Evolutionary conservation across 257 asterid genomes (phyloP).

Genomic region (Primulina tabacum): DNA sequence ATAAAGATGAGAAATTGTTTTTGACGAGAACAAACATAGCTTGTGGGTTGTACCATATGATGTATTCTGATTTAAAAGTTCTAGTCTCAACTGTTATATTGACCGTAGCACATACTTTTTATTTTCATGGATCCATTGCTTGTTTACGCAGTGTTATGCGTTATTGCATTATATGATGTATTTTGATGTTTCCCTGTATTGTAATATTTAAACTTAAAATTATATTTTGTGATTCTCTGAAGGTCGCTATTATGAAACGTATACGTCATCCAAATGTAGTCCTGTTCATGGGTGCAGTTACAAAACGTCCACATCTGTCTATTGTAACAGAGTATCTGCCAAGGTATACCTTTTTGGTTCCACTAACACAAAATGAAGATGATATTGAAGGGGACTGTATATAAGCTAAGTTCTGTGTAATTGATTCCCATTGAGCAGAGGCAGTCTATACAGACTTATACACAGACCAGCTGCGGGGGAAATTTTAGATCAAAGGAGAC

Average conservation of each 20-base stretch:
- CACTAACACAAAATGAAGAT: conserved; percentile 7
- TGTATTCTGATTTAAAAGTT: neutral
- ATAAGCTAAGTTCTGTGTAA: conserved; percentile 16
- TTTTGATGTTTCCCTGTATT: neutral
- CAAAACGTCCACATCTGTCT: conserved; percentile 83
- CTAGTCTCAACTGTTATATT: no score
- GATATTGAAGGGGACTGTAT: neutral
- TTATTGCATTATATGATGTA: neutral
- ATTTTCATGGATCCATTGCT: no score
- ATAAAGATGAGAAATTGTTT: no score
- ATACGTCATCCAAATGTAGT: conserved; percentile 97
- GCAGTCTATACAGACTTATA: conserved; percentile 85
- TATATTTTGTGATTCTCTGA: conserved; percentile 19
- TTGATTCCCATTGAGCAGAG: conserved; percentile 45
- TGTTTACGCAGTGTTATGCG: neutral
- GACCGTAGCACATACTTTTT: no score
- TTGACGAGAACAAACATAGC: no score
- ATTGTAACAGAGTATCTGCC: conserved; percentile 96
- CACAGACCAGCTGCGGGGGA: conserved; percentile 93
- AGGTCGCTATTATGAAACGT: conserved; percentile 98
- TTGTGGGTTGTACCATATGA: neutral
- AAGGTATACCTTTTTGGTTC: conserved; percentile 43
- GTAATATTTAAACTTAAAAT: conserved; percentile 12
- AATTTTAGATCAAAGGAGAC: conserved; percentile 69
- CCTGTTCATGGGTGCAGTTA: conserved; percentile 98